Conservation (phyloP, 306 rosid species). For the Cajanus cajan region DNA sequence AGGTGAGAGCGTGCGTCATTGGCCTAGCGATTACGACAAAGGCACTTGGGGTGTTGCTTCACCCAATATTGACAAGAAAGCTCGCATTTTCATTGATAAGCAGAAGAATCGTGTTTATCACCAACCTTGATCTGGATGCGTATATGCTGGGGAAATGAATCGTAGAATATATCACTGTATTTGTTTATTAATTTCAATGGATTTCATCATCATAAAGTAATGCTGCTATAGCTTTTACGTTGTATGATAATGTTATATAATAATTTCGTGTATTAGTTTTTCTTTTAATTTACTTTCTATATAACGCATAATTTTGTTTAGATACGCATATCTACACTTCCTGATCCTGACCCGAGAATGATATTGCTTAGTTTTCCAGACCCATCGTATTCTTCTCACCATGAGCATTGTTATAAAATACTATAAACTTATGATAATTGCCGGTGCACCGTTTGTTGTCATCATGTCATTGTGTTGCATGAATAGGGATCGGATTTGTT, state of each 20-base stretch:
- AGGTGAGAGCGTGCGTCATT: conserved; percentile 12
- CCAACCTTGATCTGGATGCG: neutral
- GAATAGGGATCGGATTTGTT: neutral
- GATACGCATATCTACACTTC: too few relatives aligned
- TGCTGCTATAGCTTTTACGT: neutral
- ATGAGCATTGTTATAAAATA: too few relatives aligned
- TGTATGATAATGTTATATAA: neutral
- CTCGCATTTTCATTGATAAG: conserved; percentile 46
- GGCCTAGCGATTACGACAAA: conserved; percentile 67
- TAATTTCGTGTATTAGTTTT: neutral
- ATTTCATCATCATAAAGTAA: neutral
- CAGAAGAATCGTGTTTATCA: conserved; percentile 39
- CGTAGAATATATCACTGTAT: neutral
- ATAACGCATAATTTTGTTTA: too few relatives aligned
- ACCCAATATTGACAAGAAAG: conserved; percentile 58
- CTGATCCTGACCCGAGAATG: neutral
- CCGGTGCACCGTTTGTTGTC: neutral
- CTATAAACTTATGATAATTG: neutral
- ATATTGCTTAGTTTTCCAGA: neutral
- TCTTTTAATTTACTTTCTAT: too few relatives aligned
- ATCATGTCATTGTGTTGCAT: neutral
- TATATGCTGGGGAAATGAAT: too few relatives aligned
- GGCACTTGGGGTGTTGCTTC: conserved; percentile 52
- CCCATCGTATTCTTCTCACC: neutral
- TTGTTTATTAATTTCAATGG: neutral